phyloP scores from a whole-genome alignment of 495 filamentous ascomycete genomes.

The Penicillium parvum region DNA sequence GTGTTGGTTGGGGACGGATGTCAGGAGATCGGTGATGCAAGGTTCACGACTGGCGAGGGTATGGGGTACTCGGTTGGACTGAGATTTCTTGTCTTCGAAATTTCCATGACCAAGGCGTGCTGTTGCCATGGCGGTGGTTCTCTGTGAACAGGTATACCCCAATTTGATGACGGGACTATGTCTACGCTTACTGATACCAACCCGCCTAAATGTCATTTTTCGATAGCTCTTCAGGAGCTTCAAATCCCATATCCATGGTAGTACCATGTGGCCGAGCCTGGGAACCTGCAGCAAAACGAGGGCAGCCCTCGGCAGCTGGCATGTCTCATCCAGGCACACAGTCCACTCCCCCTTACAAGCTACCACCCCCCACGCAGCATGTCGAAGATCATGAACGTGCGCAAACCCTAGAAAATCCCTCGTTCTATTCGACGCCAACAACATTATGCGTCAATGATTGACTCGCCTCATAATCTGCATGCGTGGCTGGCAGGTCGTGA shows the following conservation, averaged over 20 bases:
- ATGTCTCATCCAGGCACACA: constrained; percentile 10
- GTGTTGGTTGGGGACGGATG: constrained; percentile 3
- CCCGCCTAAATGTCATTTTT: too few species aligned
- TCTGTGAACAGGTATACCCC: too few species aligned
- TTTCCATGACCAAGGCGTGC: too few species aligned
- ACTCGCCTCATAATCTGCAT: constrained; percentile 2
- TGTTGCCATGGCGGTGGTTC: too few species aligned
- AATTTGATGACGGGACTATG: too few species aligned
- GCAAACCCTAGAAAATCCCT: too few species aligned
- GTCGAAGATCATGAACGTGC: too few species aligned
- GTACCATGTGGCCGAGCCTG: constrained; percentile 15
- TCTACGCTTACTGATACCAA: too few species aligned
- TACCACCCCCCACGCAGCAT: too few species aligned
- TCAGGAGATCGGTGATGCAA: constrained; percentile 18
- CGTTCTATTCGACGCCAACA: too few species aligned
- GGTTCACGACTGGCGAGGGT: not conserved
- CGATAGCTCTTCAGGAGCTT: too few species aligned
- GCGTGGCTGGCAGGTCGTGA: not conserved
- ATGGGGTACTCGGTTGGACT: constrained; percentile 9
- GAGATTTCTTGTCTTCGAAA: constrained; percentile 9
- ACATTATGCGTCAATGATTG: too few species aligned
- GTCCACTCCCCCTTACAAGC: constrained; percentile 1
- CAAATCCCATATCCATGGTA: not conserved
- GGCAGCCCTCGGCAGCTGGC: constrained; percentile 7
- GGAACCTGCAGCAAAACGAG: constrained; percentile 16